Conservation (phyloP, 2,329 filamentous ascomycete species). For the Penicillium sp. region DNA sequence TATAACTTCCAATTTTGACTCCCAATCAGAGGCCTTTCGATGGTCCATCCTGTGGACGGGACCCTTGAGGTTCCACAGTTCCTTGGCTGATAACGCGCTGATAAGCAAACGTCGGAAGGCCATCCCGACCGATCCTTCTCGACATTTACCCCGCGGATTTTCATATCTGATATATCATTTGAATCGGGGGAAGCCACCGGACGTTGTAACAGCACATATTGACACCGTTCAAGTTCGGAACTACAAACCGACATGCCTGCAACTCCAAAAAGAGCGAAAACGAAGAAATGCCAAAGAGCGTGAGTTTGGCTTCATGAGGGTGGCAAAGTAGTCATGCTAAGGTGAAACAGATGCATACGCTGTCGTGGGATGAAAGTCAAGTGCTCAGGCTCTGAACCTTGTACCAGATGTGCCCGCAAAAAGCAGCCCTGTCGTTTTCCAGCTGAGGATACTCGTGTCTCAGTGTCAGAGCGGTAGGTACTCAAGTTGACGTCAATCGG, state of each 20-base stretch:
- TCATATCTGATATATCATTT: slow-evolving; percentile 2
- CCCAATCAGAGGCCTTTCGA: too few relatives aligned
- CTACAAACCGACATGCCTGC: slow-evolving; percentile 18
- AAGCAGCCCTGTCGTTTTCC: slow-evolving; percentile 29
- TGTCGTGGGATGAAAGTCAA: slow-evolving; percentile 36
- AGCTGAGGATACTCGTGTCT: slow-evolving; percentile 26
- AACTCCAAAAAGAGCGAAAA: slow-evolving; percentile 12
- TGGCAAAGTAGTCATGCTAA: background rate
- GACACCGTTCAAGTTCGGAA: background rate
- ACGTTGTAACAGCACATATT: background rate
- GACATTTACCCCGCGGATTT: slow-evolving; percentile 11
- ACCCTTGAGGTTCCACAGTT: background rate
- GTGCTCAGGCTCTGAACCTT: slow-evolving; percentile 31
- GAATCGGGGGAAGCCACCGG: slow-evolving; percentile 23
- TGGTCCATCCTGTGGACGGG: too few relatives aligned
- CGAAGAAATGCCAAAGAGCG: slow-evolving; percentile 28
- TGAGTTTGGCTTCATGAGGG: slow-evolving; percentile 11
- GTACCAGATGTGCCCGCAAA: slow-evolving; percentile 29
- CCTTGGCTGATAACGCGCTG: slow-evolving; percentile 1
- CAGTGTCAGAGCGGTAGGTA: slow-evolving; percentile 28
- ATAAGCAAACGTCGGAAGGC: slow-evolving; percentile 24
- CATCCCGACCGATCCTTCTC: slow-evolving; percentile 15
- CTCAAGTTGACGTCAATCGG: background rate
- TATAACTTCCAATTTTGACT: too few relatives aligned
- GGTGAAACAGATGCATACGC: slow-evolving; percentile 24